Evolutionary conservation across 495 filamentous ascomycete species (phyloP).

Genomic region (Talaromyces wortmannii): DNA sequence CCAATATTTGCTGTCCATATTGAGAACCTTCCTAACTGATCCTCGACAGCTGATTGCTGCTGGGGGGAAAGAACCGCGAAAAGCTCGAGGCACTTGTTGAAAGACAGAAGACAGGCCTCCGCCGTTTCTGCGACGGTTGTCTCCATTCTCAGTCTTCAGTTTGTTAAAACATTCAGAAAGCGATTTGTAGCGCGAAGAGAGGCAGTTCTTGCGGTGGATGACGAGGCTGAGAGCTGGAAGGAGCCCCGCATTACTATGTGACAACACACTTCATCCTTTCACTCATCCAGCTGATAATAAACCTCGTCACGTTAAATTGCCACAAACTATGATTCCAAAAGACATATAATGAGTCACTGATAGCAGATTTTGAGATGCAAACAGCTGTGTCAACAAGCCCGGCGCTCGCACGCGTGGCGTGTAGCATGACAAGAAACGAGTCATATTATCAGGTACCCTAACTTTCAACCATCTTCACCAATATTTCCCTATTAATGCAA

Average conservation of each 20-base stretch:
- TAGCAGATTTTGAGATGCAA: neutral
- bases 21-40: neutral
- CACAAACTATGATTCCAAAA: neutral
- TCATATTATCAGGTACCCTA: neutral
- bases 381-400: neutral
- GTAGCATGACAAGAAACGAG: neutral
- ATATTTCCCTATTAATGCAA: neutral
- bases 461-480: neutral
- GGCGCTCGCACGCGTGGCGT: neutral
- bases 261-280: too few relatives aligned
- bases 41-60: neutral
- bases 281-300: too few relatives aligned
- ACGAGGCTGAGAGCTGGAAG: neutral
- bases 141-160: neutral
- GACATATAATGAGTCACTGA: neutral
- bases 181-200: neutral
- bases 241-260: too few relatives aligned
- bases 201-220: neutral
- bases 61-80: neutral
- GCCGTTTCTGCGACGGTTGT: neutral
- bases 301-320: neutral
- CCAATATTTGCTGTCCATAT: neutral
- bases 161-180: neutral
- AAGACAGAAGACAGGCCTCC: neutral
- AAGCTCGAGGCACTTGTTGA: neutral